phyloP scores from a whole-genome alignment of 192 early-diverging fungal species.

The Backusella morwellensis region DNA sequence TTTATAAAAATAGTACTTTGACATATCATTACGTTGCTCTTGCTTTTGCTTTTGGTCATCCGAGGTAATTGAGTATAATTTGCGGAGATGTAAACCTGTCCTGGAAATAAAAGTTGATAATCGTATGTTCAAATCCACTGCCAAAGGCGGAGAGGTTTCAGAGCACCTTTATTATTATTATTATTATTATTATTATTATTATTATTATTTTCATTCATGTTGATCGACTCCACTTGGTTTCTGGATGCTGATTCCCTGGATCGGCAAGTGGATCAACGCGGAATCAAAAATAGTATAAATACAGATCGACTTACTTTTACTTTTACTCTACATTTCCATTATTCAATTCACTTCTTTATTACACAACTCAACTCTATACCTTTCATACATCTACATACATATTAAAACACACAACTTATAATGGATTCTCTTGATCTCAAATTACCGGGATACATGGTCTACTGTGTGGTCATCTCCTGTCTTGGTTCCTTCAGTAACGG shows the following conservation, averaged over 20 bases:
- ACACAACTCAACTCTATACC: not conserved
- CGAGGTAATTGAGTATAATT: not conserved
- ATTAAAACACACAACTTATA: not conserved
- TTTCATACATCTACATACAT: not conserved
- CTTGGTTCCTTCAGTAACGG: slow-evolving; percentile 39
- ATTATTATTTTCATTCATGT: not conserved
- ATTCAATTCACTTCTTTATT: not conserved
- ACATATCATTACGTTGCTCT: not conserved
- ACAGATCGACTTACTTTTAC: not conserved
- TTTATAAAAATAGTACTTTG: not conserved
- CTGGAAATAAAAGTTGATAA: not conserved
- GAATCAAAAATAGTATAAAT: not conserved
- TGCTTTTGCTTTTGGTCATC: not conserved
- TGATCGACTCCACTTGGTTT: not conserved
- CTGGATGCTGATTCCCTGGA: not conserved
- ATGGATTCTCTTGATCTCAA: slow-evolving; percentile 42
- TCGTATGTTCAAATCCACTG: not conserved
- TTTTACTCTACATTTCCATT: not conserved
- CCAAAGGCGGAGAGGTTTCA: not conserved
- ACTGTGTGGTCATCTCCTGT: slow-evolving; percentile 31
- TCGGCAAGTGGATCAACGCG: not conserved
- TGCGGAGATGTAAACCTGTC: not conserved
- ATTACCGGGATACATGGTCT: slow-evolving; percentile 42
- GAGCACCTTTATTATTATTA: not conserved
- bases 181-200: no score